These are phyloP conservation scores for Tricholoma sp. DNA, from an alignment of 768 basidiomycete genomes.

Conservation along the genomic window DNA sequence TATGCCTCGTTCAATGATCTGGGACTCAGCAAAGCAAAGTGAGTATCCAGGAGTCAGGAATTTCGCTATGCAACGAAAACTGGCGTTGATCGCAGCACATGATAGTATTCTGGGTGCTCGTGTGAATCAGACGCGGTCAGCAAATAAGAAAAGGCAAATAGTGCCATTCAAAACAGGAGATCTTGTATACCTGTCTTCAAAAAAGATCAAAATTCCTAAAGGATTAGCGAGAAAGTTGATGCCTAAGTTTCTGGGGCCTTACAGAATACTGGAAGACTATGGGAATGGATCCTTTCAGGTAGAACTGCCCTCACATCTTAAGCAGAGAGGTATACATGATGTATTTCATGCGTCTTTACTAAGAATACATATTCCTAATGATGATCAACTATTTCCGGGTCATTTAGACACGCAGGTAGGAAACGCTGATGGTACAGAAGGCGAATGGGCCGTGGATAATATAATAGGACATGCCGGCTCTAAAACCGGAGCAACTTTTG, in stretches of 20 bases:
- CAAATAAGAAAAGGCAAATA: background rate
- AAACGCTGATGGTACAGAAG: constrained; percentile 5
- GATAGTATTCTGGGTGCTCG: background rate
- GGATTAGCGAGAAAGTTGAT: background rate
- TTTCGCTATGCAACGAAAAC: background rate
- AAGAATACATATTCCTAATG: no score
- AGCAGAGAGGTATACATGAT: no score
- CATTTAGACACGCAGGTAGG: background rate
- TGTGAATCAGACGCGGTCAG: background rate
- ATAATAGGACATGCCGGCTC: no score
- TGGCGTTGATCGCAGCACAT: background rate
- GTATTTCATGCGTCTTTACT: no score
- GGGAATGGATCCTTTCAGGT: background rate
- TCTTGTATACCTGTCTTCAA: background rate
- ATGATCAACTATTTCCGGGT: background rate
- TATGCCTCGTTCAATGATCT: background rate
- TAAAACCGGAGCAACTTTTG: no score
- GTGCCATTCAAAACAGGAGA: background rate
- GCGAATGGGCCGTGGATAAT: constrained; percentile 25
- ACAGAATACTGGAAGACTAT: background rate
- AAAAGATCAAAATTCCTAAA: background rate
- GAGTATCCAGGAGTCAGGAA: background rate
- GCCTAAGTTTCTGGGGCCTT: background rate
- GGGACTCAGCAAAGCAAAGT: background rate
- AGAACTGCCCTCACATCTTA: no score